These are phyloP conservation scores for Atkinsonella hypoxylon DNA, from an alignment of 2,329 filamentous ascomycete species.

Conservation along the genomic window DNA sequence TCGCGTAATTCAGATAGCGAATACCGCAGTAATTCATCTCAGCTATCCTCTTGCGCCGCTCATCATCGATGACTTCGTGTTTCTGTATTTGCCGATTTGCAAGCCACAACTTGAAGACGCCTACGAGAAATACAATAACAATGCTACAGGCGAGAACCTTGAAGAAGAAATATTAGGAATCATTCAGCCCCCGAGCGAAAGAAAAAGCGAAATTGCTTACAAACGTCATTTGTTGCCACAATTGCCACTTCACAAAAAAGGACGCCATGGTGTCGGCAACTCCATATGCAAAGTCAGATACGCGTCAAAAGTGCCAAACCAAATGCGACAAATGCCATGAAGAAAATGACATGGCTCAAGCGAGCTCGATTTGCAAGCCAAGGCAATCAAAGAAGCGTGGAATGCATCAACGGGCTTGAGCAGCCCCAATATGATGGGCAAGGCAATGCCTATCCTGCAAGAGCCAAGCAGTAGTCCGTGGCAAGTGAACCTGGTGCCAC, in stretches of 20 bases:
- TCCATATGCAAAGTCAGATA: conserved; percentile 2
- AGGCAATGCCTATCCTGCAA: conserved; percentile 3
- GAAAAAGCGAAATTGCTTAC: conserved; percentile 41
- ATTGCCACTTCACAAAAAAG: conserved; percentile 59
- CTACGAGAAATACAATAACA: conserved; percentile 54
- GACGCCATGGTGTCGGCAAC: conserved; percentile 16
- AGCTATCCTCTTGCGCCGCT: conserved; percentile 42
- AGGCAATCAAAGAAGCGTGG: background rate
- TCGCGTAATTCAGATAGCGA: conserved; percentile 27
- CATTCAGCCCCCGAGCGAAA: too few relatives aligned
- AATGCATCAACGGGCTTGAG: background rate
- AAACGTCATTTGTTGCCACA: conserved; percentile 87
- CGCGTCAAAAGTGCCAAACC: background rate
- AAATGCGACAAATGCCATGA: background rate
- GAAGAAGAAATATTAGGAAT: background rate
- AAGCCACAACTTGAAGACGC: conserved; percentile 55
- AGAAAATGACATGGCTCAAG: conserved; percentile 1
- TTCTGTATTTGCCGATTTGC: conserved; percentile 42
- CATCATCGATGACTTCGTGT: conserved; percentile 53
- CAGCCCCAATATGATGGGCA: background rate
- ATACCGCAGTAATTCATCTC: conserved; percentile 46
- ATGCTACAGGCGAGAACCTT: conserved; percentile 66
- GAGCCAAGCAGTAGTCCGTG: conserved; percentile 6
- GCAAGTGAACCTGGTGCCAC: background rate
- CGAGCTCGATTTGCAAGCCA: background rate